These are phyloP conservation scores for Pseudogymnoascus sp. DNA, from an alignment of 2,329 filamentous ascomycete genomes.

Conservation along the genomic window DNA sequence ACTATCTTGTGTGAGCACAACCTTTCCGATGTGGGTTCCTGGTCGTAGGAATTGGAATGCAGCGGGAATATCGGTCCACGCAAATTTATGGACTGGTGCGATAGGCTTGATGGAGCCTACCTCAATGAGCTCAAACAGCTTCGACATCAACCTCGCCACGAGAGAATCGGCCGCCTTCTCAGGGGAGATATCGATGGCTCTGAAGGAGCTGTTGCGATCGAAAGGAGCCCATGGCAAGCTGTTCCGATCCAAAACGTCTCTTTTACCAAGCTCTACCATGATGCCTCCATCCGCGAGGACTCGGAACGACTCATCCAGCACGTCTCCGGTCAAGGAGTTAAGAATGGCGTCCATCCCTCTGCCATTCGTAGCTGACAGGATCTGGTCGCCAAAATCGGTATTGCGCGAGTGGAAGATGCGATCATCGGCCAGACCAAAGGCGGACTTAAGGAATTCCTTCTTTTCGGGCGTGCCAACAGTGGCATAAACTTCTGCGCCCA, in stretches of 20 bases:
- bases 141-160: conserved; percentile 9
- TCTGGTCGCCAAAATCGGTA: conserved; percentile 29
- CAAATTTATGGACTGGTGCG: conserved; percentile 10
- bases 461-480: conserved; percentile 29
- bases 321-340: conserved; percentile 29
- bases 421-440: conserved; percentile 10
- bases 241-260: conserved; percentile 16
- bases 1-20: neutral
- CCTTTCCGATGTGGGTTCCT: neutral
- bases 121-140: conserved; percentile 11
- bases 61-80: neutral
- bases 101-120: conserved; percentile 17
- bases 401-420: conserved; percentile 22
- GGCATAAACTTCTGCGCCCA: conserved; percentile 34
- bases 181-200: conserved; percentile 8
- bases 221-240: conserved; percentile 17
- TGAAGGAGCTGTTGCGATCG: conserved; percentile 12
- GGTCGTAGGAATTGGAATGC: neutral
- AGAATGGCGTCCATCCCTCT: conserved; percentile 30
- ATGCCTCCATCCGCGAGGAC: conserved; percentile 24
- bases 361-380: conserved; percentile 24
- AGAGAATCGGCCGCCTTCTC: neutral
- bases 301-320: conserved; percentile 25
- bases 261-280: conserved; percentile 20
- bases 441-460: conserved; percentile 21